A percentile compares a stretch with the other conserved stretches of the same genome.
phyloP scores from a whole-genome alignment of 257 asterid genomes.

The Capsicum baccatum region DNA sequence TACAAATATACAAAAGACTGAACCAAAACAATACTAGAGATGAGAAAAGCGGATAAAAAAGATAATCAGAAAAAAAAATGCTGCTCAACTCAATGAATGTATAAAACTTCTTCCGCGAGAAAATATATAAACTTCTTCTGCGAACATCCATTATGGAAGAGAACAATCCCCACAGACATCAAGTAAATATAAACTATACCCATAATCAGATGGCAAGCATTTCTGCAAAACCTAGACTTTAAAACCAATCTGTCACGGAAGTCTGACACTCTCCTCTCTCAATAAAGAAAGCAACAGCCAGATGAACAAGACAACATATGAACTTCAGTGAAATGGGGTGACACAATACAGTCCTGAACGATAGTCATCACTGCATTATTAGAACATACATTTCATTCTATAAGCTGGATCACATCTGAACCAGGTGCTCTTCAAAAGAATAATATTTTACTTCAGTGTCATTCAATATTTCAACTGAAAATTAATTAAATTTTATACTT shows the following conservation, averaged over 20 bases:
- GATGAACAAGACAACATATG: constrained; percentile 16
- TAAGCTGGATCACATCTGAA: background rate
- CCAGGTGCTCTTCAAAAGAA: background rate
- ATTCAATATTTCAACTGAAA: constrained; percentile 2
- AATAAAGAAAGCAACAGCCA: constrained; percentile 21
- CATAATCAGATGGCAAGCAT: constrained; percentile 16
- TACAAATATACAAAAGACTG: background rate
- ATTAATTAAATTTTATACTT: background rate
- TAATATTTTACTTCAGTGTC: background rate
- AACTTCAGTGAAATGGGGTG: background rate
- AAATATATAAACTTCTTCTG: background rate
- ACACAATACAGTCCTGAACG: background rate
- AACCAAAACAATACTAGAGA: background rate
- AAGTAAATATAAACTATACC: background rate
- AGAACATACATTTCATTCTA: constrained; percentile 17
- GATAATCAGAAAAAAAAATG: background rate
- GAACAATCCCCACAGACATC: constrained; percentile 9
- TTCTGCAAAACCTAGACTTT: background rate
- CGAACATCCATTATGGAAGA: constrained; percentile 21
- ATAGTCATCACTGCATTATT: background rate
- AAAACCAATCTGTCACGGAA: background rate
- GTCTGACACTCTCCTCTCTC: background rate
- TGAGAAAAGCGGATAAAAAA: background rate
- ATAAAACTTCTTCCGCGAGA: background rate
- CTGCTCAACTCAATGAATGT: background rate